Conservation (phyloP, 2,329 filamentous ascomycete species). For the Colletotrichum plurivorum region DNA sequence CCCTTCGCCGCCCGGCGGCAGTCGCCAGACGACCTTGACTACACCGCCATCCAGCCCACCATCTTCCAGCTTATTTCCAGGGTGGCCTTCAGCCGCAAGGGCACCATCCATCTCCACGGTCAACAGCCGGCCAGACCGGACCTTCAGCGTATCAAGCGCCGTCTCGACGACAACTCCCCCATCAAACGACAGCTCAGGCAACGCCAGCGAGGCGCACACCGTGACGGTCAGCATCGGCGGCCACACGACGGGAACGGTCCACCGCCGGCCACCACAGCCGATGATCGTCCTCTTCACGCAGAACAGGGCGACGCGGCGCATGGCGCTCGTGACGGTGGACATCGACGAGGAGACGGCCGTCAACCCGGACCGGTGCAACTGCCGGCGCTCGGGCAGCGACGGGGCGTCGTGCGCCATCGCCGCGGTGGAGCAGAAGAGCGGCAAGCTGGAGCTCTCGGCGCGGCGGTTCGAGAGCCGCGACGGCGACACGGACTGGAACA, state of each 20-base stretch:
- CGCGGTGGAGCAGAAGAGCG: slow-evolving; percentile 47
- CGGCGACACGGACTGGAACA: slow-evolving; percentile 46
- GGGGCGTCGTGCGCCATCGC: slow-evolving; percentile 40
- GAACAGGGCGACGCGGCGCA: slow-evolving; percentile 40
- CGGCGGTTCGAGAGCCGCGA: slow-evolving; percentile 45
- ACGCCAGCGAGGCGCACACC: slow-evolving; percentile 37
- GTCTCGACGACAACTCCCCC: slow-evolving; percentile 28
- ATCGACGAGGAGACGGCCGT: slow-evolving; percentile 50
- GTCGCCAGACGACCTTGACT: not conserved
- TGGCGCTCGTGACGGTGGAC: slow-evolving; percentile 49
- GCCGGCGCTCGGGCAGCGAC: slow-evolving; percentile 46
- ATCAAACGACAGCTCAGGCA: slow-evolving; percentile 38
- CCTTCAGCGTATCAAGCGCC: slow-evolving; percentile 40
- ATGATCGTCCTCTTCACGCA: slow-evolving; percentile 53
- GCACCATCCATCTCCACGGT: slow-evolving; percentile 35
- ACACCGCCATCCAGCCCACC: slow-evolving; percentile 19
- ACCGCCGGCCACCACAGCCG: slow-evolving; percentile 49
- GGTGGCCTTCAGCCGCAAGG: slow-evolving; percentile 8
- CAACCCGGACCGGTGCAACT: slow-evolving; percentile 53
- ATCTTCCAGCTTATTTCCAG: slow-evolving; percentile 10
- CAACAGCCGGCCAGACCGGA: slow-evolving; percentile 34
- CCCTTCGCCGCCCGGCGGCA: slow-evolving; percentile 4
- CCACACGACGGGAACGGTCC: slow-evolving; percentile 47
- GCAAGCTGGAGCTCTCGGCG: slow-evolving; percentile 44
- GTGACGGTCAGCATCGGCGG: slow-evolving; percentile 42